Conservation (phyloP, 1,284 basidiomycete genomes). For the Austroboletus olivaceoglutinosus region DNA sequence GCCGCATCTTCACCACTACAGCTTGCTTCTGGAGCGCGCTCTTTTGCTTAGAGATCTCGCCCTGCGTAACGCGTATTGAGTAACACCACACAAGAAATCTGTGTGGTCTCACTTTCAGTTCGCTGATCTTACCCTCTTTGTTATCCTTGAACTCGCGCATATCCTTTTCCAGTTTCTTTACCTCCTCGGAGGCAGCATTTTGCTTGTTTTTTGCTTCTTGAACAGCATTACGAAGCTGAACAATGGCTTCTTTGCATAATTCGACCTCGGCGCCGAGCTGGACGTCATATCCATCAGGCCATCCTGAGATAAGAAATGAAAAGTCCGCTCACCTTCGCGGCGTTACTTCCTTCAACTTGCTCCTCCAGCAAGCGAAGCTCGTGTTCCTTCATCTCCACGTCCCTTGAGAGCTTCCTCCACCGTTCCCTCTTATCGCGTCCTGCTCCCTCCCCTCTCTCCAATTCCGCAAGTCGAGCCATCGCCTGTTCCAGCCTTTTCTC, state of each 20-base stretch:
- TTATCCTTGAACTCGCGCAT: constrained; percentile 99
- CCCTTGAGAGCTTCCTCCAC: constrained; percentile 67
- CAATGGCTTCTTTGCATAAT: constrained; percentile 64
- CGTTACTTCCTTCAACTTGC: constrained; percentile 88
- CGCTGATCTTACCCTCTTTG: constrained; percentile 94
- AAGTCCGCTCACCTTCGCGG: constrained; percentile 61
- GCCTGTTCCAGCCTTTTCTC: constrained; percentile 55
- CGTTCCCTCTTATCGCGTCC: constrained; percentile 60
- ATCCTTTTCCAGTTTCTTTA: constrained; percentile 88
- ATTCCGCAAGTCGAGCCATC: constrained; percentile 47
- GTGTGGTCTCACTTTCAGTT: constrained; percentile 72
- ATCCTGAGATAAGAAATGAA: neutral
- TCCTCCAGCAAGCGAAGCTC: constrained; percentile 82
- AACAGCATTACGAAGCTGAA: constrained; percentile 65
- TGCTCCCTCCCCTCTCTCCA: constrained; percentile 59
- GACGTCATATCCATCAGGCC: neutral
- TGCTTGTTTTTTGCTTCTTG: constrained; percentile 74
- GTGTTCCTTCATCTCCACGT: constrained; percentile 89
- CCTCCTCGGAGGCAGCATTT: constrained; percentile 72
- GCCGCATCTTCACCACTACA: constrained; percentile 78
- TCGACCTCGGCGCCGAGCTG: constrained; percentile 85
- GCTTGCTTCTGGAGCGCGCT: constrained; percentile 78
- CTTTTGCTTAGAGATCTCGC: constrained; percentile 80
- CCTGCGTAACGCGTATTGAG: constrained; percentile 35
- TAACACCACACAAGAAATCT: neutral